Base-by-base conservation (phyloP, 2,329 filamentous ascomycete genomes). In the Myriosclerotinia duriaeana region DNA sequence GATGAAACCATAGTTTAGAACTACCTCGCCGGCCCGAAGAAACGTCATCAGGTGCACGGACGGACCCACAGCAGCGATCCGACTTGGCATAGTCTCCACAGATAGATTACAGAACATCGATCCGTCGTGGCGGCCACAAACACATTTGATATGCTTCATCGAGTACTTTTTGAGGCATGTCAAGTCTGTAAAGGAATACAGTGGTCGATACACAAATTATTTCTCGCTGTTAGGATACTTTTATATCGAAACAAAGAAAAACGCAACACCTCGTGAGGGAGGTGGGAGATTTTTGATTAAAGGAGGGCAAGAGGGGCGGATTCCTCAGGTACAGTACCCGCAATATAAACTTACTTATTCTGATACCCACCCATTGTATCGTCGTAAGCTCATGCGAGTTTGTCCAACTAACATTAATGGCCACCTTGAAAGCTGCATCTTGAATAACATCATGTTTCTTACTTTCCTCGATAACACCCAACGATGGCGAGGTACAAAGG, bases 61-160 rank as follows among this genome's bases (percentile, higher is more conserved):
- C n/a, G n/a, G 44, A 46, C 30, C 44, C 58, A 61, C 30, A 61
- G 8, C 22, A 40, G 44, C n/a, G 58, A 50, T 61, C 34, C 20
- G 58, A 50, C 44, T 61, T 38, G 58, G 58, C 58, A 61, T 26
- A 61, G 58, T 60, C 44, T 38, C 44, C 30, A 61, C 44, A 38
- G 14, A 52, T 26, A 50, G 42, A 60, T 48, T 22, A 12, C 2
- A 20, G 20, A 34, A 60, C 20, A 22, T 42, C 20, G 56, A 60
- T 26, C n/a, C 26, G n/a, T 61, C 14, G 30, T 4, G 15, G 26
- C 34, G 4, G n/a, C 58, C 2, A 40, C 14, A 26, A 9, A 42
- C 20, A 17, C 30, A 26, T 26, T 20, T 38, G 30, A 20, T 36
- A 3, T 50, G n/a, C 20, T 50, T 60, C 20, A 7, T 50, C 20